A percentile compares a stretch with the other conserved stretches of the same genome.
These are phyloP conservation scores for Discostella stelligeroides DNA, from an alignment of 108 stramenopile species.

Conservation along the genomic window DNA sequence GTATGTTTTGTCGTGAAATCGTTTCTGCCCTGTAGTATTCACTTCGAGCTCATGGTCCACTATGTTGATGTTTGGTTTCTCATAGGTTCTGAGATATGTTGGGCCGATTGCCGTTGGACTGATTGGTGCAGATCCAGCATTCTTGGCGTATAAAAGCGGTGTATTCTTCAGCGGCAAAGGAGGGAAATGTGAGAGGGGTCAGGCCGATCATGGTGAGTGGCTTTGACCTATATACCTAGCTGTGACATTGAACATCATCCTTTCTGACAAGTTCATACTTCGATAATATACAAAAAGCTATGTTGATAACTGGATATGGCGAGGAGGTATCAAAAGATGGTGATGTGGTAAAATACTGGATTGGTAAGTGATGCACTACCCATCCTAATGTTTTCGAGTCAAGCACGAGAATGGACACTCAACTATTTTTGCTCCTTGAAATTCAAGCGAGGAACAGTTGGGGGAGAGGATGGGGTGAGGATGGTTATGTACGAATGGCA, in stretches of 20 bases:
- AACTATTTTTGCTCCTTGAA: background rate
- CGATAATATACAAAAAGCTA: conserved; percentile 33
- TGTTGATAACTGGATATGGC: conserved; percentile 65
- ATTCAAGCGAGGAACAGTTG: conserved; percentile 61
- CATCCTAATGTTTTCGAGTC: too few relatives aligned
- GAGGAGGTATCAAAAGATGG: conserved; percentile 44
- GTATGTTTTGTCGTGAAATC: too few relatives aligned
- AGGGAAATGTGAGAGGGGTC: conserved; percentile 49
- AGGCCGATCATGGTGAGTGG: conserved; percentile 62
- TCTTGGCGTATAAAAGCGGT: conserved; percentile 67
- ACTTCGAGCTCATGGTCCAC: too few relatives aligned
- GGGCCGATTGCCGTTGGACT: conserved; percentile 82
- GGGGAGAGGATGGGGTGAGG: conserved; percentile 77
- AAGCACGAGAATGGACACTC: too few relatives aligned
- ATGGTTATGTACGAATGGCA: conserved; percentile 67
- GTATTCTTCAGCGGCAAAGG: conserved; percentile 50
- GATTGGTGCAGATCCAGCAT: conserved; percentile 66
- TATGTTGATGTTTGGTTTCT: too few relatives aligned
- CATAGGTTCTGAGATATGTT: conserved; percentile 56
- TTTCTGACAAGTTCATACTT: conserved; percentile 1
- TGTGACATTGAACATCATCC: background rate
- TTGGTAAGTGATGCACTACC: conserved; percentile 12
- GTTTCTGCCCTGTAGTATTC: too few relatives aligned
- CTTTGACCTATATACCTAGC: background rate
- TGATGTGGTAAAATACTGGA: conserved; percentile 56